Conservation (phyloP, 441 rosid species). For the Erodium texanum region DNA sequence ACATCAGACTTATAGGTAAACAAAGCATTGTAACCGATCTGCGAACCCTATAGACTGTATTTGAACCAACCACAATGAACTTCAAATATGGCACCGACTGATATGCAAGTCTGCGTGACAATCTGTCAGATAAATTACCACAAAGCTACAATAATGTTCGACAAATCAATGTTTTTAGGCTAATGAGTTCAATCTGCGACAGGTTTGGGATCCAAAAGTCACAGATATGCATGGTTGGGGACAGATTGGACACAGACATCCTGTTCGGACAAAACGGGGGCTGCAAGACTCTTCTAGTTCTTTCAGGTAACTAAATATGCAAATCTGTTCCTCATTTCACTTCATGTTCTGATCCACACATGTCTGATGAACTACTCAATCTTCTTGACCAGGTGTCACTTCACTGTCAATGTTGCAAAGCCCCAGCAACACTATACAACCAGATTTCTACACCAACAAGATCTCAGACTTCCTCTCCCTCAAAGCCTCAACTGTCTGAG, state of each 20-base stretch:
- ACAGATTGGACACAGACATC: constrained; percentile 67
- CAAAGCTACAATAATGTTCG: neutral
- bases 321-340: no score
- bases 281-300: constrained; percentile 68
- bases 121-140: neutral
- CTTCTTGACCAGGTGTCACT: constrained; percentile 44
- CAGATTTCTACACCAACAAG: constrained; percentile 64
- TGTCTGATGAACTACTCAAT: neutral
- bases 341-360: no score
- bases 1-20: no score
- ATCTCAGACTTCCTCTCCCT: constrained; percentile 64
- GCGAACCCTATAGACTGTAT: no score
- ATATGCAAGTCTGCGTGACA: neutral
- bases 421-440: constrained; percentile 53
- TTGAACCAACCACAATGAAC: no score
- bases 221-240: constrained; percentile 81
- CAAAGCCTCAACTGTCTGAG: constrained; percentile 52
- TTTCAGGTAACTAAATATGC: constrained; percentile 38
- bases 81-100: no score
- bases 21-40: no score
- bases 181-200: constrained; percentile 18
- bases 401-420: constrained; percentile 56
- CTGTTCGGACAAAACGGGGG: constrained; percentile 70
- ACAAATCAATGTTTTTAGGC: neutral
- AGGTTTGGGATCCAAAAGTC: constrained; percentile 73